Conservation (phyloP, 2,329 filamentous ascomycete genomes). For the Neonectria neomacrospora region DNA sequence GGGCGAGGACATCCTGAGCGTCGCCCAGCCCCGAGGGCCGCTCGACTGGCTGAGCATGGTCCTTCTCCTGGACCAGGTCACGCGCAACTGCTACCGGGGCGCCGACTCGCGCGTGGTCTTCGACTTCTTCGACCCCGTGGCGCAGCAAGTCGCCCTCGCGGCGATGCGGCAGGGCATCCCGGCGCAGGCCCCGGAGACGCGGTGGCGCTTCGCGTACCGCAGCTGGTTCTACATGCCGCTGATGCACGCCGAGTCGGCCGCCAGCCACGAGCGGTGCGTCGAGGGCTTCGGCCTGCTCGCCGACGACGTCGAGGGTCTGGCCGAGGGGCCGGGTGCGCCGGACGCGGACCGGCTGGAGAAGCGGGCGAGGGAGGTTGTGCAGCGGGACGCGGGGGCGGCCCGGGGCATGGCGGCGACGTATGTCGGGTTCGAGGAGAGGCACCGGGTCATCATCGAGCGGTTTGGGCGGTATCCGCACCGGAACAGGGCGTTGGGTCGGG, state of each 20-base stretch:
- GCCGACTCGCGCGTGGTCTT: slow-evolving; percentile 59
- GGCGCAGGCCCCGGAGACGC: slow-evolving; percentile 41
- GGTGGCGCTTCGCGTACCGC: slow-evolving; percentile 54
- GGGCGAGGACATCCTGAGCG: slow-evolving; percentile 45
- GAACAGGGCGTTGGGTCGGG: slow-evolving; percentile 62
- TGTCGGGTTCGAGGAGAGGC: slow-evolving; percentile 55
- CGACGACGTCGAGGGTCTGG: slow-evolving; percentile 48
- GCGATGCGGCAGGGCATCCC: slow-evolving; percentile 50
- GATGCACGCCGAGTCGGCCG: slow-evolving; percentile 66
- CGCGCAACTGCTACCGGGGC: slow-evolving; percentile 70
- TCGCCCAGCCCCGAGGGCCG: slow-evolving; percentile 42
- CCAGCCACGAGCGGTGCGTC: slow-evolving; percentile 55
- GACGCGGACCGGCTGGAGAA: slow-evolving; percentile 40
- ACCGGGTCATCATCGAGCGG: slow-evolving; percentile 60
- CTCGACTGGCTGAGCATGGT: slow-evolving; percentile 60
- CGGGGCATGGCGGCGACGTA: slow-evolving; percentile 38
- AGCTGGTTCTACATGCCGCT: slow-evolving; percentile 70
- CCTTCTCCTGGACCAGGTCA: slow-evolving; percentile 71
- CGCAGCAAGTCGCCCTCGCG: slow-evolving; percentile 54
- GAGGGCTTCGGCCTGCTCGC: slow-evolving; percentile 47
- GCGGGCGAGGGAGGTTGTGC: slow-evolving; percentile 44
- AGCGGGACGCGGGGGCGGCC: slow-evolving; percentile 41
- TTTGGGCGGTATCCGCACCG: slow-evolving; percentile 71
- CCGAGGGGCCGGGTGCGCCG: slow-evolving; percentile 35
- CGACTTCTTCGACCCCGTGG: slow-evolving; percentile 65